These are phyloP conservation scores for Clonostachys chloroleuca DNA, from an alignment of 2,329 filamentous ascomycete genomes.

Conservation along the genomic window DNA sequence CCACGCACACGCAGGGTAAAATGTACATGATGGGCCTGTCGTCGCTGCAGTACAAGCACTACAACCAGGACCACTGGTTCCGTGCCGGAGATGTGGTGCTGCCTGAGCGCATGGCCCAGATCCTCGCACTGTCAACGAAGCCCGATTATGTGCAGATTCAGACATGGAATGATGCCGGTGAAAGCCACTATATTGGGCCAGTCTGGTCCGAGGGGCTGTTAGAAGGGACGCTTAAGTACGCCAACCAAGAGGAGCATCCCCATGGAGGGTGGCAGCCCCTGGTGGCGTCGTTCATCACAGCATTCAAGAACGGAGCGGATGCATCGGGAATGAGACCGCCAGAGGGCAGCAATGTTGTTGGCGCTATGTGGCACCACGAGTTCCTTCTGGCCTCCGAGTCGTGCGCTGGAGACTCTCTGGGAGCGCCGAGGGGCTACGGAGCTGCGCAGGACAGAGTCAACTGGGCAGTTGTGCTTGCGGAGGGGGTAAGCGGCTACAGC, in stretches of 20 bases:
- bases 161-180: conserved; percentile 11
- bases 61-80: conserved; percentile 4
- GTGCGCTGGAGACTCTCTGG: too few relatives aligned
- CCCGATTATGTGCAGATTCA: conserved; percentile 5
- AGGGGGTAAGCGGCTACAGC: too few relatives aligned
- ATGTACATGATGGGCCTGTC: conserved; percentile 6
- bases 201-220: conserved; percentile 4
- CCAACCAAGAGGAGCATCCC: conserved; percentile 3
- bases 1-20: conserved; percentile 1
- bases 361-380: conserved; percentile 8
- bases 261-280: conserved; percentile 8
- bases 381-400: background rate
- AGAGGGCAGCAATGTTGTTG: background rate
- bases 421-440: too few relatives aligned
- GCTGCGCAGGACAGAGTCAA: too few relatives aligned
- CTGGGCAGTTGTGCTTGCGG: too few relatives aligned
- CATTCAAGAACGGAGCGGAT: conserved; percentile 5
- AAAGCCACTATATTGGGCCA: conserved; percentile 11
- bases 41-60: conserved; percentile 7
- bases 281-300: conserved; percentile 6
- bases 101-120: conserved; percentile 5
- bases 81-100: conserved; percentile 7
- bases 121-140: conserved; percentile 1
- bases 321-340: conserved; percentile 4
- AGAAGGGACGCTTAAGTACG: conserved; percentile 4